Evolutionary conservation across 2,329 filamentous ascomycete genomes (phyloP).

Genomic region (Penicillium sp.): DNA sequence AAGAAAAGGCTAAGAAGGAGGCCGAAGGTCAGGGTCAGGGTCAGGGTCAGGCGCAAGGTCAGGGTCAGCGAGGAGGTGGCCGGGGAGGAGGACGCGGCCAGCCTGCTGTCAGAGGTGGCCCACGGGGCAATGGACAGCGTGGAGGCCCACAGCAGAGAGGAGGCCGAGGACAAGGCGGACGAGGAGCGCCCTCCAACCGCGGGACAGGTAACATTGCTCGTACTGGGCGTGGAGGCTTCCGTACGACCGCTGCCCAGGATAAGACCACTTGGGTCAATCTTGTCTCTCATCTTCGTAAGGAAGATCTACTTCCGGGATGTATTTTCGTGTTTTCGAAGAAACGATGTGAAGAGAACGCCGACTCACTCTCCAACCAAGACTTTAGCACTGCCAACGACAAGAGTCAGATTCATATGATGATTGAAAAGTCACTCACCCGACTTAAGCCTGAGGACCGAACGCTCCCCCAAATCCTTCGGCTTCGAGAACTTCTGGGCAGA

Average conservation of each 20-base stretch:
- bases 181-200: slow-evolving; percentile 58
- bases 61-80: slow-evolving; percentile 56
- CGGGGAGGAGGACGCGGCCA: slow-evolving; percentile 50
- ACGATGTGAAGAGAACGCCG: slow-evolving; percentile 93
- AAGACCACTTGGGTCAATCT: slow-evolving; percentile 96
- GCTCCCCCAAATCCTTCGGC: slow-evolving; percentile 86
- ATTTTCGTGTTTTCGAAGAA: slow-evolving; percentile 99
- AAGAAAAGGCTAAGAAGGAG: slow-evolving; percentile 56
- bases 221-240: slow-evolving; percentile 78
- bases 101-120: slow-evolving; percentile 50
- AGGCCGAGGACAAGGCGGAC: slow-evolving; percentile 52
- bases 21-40: slow-evolving; percentile 52
- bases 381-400: slow-evolving; percentile 93
- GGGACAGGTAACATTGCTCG: slow-evolving; percentile 85
- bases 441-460: slow-evolving; percentile 86
- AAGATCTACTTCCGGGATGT: slow-evolving; percentile 83
- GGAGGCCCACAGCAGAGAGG: slow-evolving; percentile 26
- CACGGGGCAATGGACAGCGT: background rate
- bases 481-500: slow-evolving; percentile 80
- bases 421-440: slow-evolving; percentile 90
- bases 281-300: slow-evolving; percentile 85
- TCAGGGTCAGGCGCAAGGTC: slow-evolving; percentile 50
- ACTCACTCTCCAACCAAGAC: slow-evolving; percentile 91
- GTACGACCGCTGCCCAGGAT: slow-evolving; percentile 88
- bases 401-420: slow-evolving; percentile 95